Percentiles rank a stretch among this genome's conserved stretches.
Evolutionary conservation across 2,329 filamentous ascomycete species (phyloP).

Genomic region (Trichophyton schoenleinii): DNA sequence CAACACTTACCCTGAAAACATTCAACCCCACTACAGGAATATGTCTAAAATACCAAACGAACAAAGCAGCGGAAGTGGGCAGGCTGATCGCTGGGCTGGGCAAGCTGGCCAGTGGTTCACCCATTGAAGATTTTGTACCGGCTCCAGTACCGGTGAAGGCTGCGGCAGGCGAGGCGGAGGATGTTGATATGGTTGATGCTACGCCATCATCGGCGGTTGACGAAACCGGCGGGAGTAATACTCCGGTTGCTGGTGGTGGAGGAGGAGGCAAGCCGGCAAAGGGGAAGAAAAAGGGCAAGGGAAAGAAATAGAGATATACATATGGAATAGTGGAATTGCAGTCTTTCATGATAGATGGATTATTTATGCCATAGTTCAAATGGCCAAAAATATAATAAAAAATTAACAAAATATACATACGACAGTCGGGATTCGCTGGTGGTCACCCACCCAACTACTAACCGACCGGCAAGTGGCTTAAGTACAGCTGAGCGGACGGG

Average conservation of each 20-base stretch:
- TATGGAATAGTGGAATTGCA: background rate
- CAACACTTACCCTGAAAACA: conserved; percentile 71
- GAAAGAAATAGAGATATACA: conserved; percentile 43
- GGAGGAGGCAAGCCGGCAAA: conserved; percentile 55
- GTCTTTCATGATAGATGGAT: background rate
- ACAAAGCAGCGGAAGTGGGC: conserved; percentile 80
- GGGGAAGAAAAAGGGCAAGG: conserved; percentile 64
- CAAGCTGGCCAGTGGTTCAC: conserved; percentile 55
- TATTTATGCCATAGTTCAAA: background rate
- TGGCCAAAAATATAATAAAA: too few species aligned
- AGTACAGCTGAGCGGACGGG: too few species aligned
- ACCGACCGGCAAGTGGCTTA: too few species aligned
- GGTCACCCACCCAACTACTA: too few species aligned
- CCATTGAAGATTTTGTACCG: conserved; percentile 24
- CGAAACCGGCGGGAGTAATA: conserved; percentile 26
- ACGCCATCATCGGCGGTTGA: conserved; percentile 10
- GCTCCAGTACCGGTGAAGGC: conserved; percentile 29
- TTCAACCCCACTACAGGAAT: conserved; percentile 73
- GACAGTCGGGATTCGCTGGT: too few species aligned
- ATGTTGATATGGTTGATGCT: conserved; percentile 29
- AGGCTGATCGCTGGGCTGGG: conserved; percentile 68
- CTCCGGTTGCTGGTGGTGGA: conserved; percentile 42
- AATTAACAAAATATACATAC: too few species aligned
- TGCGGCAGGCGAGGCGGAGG: conserved; percentile 21
- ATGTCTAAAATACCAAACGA: conserved; percentile 80